Conservation (phyloP, 768 basidiomycete genomes). For the Boletus tylopilopsis region DNA sequence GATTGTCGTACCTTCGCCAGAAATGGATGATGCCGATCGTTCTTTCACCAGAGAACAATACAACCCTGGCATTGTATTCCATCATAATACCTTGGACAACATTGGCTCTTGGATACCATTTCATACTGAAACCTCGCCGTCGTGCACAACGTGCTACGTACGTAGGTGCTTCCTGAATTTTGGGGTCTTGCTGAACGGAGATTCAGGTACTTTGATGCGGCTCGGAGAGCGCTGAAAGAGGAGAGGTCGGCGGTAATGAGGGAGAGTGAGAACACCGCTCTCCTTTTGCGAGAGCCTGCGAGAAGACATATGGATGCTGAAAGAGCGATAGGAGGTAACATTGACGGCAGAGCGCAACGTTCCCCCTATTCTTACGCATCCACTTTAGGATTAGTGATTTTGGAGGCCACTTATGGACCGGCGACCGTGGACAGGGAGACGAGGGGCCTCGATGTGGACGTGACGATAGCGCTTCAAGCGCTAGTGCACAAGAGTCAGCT, state of each 20-base stretch:
- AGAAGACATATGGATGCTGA: slow-evolving; percentile 62
- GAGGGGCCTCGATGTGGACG: slow-evolving; percentile 62
- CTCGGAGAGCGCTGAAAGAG: slow-evolving; percentile 59
- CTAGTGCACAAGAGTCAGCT: slow-evolving; percentile 77
- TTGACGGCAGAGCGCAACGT: slow-evolving; percentile 3
- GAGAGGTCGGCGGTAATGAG: slow-evolving; percentile 59
- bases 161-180: slow-evolving; percentile 11
- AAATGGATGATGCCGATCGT: slow-evolving; percentile 54
- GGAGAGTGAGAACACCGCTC: slow-evolving; percentile 59
- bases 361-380: slow-evolving; percentile 14
- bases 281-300: slow-evolving; percentile 65
- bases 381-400: slow-evolving; percentile 65
- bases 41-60: slow-evolving; percentile 48
- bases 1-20: slow-evolving; percentile 56
- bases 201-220: slow-evolving; percentile 61
- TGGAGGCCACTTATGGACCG: slow-evolving; percentile 71
- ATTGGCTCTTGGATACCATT: slow-evolving; percentile 51
- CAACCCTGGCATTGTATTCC: slow-evolving; percentile 46
- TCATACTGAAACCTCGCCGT: slow-evolving; percentile 53
- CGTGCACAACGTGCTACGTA: slow-evolving; percentile 54
- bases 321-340: slow-evolving; percentile 60
- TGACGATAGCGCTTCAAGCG: slow-evolving; percentile 78
- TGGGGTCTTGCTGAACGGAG: slow-evolving; percentile 14
- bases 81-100: slow-evolving; percentile 53
- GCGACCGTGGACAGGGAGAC: slow-evolving; percentile 46